phyloP scores from a whole-genome alignment of 208 protist species.

The Wallacemonas sp. region DNA sequence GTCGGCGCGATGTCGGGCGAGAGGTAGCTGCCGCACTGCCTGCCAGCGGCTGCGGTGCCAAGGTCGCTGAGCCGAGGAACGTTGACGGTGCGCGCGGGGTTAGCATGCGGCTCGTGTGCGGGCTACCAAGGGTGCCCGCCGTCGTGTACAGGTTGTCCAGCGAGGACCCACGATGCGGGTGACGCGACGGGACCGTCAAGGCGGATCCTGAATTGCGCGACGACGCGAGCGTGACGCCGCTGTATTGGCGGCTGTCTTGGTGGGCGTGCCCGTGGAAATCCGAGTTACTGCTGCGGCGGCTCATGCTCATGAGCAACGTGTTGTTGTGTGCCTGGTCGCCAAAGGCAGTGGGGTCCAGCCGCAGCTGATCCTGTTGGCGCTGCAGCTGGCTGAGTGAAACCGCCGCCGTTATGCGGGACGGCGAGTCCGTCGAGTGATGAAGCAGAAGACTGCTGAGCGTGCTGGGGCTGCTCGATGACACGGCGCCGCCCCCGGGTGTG shows the following conservation, averaged over 20 bases:
- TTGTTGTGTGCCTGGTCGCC: conserved; percentile 33
- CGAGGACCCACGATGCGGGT: conserved; percentile 1
- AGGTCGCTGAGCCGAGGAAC: background rate
- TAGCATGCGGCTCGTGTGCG: conserved; percentile 1
- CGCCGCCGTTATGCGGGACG: background rate
- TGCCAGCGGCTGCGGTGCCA: background rate
- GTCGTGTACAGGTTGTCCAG: background rate
- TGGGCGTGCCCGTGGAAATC: conserved; percentile 9
- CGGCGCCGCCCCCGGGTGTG: background rate
- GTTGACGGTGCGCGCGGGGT: conserved; percentile 5
- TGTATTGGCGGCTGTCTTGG: background rate
- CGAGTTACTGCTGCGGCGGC: conserved; percentile 26
- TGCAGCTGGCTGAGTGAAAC: background rate
- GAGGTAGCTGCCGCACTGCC: background rate
- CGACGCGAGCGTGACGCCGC: background rate
- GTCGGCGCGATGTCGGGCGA: background rate
- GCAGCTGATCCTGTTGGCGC: conserved; percentile 3
- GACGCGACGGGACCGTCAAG: background rate
- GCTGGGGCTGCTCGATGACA: background rate
- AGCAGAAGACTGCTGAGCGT: background rate
- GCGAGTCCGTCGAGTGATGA: background rate
- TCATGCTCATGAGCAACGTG: conserved; percentile 29
- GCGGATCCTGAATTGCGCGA: background rate
- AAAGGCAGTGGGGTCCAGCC: background rate
- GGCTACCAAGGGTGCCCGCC: background rate